These are phyloP conservation scores for Striga asiatica DNA, from an alignment of 257 asterid genomes.

Conservation along the genomic window DNA sequence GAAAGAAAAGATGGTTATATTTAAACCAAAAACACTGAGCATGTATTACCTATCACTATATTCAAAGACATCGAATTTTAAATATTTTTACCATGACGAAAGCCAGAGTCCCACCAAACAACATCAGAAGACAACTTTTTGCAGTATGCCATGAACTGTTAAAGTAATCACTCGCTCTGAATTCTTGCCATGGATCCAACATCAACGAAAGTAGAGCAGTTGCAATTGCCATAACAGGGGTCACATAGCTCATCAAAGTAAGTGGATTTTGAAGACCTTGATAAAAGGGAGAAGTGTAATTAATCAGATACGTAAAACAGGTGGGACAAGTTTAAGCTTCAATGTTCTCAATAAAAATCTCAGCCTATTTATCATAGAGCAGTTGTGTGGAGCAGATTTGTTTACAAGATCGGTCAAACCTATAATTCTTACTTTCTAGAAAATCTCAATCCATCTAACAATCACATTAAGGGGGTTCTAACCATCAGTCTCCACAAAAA, in stretches of 20 bases:
- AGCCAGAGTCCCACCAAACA: constrained; percentile 95
- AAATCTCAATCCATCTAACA: neutral
- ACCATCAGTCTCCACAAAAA: neutral
- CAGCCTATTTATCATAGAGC: too few species aligned
- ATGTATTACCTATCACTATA: constrained; percentile 2
- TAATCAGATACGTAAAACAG: constrained; percentile 1
- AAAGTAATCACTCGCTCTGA: constrained; percentile 54
- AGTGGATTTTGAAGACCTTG: constrained; percentile 95
- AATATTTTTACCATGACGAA: constrained; percentile 74
- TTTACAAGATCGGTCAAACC: too few species aligned
- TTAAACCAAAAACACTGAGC: neutral
- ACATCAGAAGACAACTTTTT: constrained; percentile 84
- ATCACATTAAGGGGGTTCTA: neutral
- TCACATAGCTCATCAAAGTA: constrained; percentile 89
- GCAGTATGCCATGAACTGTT: constrained; percentile 71
- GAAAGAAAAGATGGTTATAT: neutral
- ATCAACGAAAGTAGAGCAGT: constrained; percentile 73
- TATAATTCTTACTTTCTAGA: too few species aligned
- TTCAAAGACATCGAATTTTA: neutral
- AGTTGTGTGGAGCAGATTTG: too few species aligned
- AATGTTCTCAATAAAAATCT: neutral
- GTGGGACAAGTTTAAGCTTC: neutral
- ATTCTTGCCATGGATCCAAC: constrained; percentile 92
- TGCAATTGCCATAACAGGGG: constrained; percentile 93
- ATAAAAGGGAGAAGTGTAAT: constrained; percentile 15